Evolutionary conservation across 2,329 filamentous ascomycete genomes (phyloP).

Genomic region (Pseudogymnoascus destructans): DNA sequence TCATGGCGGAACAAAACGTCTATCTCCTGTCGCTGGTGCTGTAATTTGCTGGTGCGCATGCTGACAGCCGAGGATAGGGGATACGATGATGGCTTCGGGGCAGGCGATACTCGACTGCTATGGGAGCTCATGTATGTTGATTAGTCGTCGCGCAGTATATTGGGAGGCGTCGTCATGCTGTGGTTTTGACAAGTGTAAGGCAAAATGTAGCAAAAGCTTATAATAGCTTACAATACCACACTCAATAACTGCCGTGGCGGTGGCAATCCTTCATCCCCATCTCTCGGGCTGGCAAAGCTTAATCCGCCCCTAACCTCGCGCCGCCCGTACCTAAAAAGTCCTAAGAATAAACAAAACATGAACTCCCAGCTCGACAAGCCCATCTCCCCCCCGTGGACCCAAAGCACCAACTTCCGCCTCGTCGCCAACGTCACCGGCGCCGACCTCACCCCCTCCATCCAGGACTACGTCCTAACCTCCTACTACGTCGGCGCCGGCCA

Average conservation of each 20-base stretch:
- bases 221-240: background rate
- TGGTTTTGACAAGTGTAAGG: background rate
- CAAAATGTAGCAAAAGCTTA: background rate
- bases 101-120: background rate
- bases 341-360: background rate
- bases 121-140: background rate
- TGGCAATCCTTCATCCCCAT: background rate
- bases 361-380: background rate
- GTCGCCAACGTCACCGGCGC: conserved; percentile 33
- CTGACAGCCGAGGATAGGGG: background rate
- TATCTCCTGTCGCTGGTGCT: background rate
- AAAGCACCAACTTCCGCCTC: conserved; percentile 27
- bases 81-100: background rate
- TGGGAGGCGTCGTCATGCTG: background rate
- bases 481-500: conserved; percentile 33
- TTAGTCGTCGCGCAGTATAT: background rate
- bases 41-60: background rate
- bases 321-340: background rate
- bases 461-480: conserved; percentile 30
- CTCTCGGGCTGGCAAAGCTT: background rate
- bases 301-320: background rate
- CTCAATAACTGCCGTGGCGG: background rate
- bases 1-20: background rate
- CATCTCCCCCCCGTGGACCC: conserved; percentile 14
- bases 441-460: conserved; percentile 31